Evolutionary conservation across 768 basidiomycete genomes (phyloP), one percentile per base, ranked within the genome.

Genomic region (Collybia sordida): DNA sequence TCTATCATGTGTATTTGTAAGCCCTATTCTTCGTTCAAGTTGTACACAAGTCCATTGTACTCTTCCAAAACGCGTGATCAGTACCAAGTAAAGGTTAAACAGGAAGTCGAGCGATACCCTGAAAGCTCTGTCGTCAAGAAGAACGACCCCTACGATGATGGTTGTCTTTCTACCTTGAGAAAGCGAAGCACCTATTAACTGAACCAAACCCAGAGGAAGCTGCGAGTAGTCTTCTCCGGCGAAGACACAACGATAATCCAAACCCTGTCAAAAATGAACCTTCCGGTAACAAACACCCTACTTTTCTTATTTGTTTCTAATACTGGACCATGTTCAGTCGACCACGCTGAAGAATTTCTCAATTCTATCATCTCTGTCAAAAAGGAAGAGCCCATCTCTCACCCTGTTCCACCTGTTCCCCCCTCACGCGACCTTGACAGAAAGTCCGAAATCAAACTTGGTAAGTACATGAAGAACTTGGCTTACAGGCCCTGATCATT

Each of bases 91-190:
- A 4, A 4, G 11, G 31, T 31, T 31, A 31, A 31, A 12, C 31
- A 7, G 3, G 31, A 31, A 12, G 14, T 31, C 3, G 14, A 31
- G 31, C 31, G 14, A 14, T 7, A 31, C 42, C 51, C 14, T 40
- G 31, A 12, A 27, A 27, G 31, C 11, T 3, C 31, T 11, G 9
- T 31, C 14, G 27, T 52, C 11, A 45, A 44, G 28, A 60, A 59
- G 45, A 45, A 36, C 4, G 59, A 60, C 34, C 59, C 59, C 4
- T 59, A 60, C 37, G 53, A 60, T 47, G 53, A 56, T 45, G 57
- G 59, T 60, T 40, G 19, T 12, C 4, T 42, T 17, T 8, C 11
- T 9, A 21, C 44, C 18, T n/a, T 14, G 6, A 12, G 9, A 39
- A 28, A 14, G 27, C 19, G 14, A 22, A 35, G 34, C n/a, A 22